Evolutionary conservation across 805 yeast genomes (phyloP).

Genomic region (Clavispora fructus): DNA sequence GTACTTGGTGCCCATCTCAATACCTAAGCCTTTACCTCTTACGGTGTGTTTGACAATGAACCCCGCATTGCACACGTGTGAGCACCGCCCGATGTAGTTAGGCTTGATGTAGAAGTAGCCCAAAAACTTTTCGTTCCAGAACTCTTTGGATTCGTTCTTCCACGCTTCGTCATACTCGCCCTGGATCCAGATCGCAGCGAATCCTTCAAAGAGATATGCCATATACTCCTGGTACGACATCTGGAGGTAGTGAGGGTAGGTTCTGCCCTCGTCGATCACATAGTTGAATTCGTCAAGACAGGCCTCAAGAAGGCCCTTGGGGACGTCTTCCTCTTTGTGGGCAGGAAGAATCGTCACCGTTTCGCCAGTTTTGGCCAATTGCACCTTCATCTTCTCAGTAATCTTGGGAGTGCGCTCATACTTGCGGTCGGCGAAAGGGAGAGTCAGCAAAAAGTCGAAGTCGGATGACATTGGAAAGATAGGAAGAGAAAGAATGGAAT

Average conservation of each 20-base stretch:
- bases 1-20: constrained; percentile 61
- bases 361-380: constrained; percentile 35
- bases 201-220: constrained; percentile 64
- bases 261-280: constrained; percentile 66
- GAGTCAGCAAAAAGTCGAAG: constrained; percentile 1
- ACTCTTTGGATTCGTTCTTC: constrained; percentile 34
- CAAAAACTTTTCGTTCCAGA: constrained; percentile 46
- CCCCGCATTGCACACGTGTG: constrained; percentile 86
- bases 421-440: constrained; percentile 33
- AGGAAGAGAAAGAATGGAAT: background rate
- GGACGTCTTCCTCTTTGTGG: constrained; percentile 43
- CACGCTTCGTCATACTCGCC: constrained; percentile 20
- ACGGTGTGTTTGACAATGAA: constrained; percentile 58
- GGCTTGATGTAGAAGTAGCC: constrained; percentile 85
- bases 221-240: constrained; percentile 46
- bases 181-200: constrained; percentile 56
- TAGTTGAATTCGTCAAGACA: constrained; percentile 52
- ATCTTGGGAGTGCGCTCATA: constrained; percentile 21
- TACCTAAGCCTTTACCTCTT: constrained; percentile 70
- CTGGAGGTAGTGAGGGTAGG: constrained; percentile 58
- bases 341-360: constrained; percentile 61
- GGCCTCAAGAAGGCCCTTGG: constrained; percentile 42
- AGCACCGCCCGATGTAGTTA: constrained; percentile 77
- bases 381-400: constrained; percentile 34
- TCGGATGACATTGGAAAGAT: constrained; percentile 3